Conservation (phyloP, 805 yeast genomes). For the Candida coleopterorum region DNA sequence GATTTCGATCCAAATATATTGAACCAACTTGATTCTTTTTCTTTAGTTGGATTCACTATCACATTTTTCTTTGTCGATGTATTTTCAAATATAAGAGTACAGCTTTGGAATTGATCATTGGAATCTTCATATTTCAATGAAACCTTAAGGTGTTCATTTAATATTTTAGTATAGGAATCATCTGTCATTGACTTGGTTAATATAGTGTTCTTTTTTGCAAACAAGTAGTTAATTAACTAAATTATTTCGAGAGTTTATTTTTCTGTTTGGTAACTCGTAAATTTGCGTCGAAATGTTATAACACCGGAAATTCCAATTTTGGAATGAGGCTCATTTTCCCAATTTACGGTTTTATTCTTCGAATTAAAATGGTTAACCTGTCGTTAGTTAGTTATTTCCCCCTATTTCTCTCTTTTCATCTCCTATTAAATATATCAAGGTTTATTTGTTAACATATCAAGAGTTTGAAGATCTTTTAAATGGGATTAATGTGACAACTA, state of each 20-base stretch:
- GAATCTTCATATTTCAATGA: slow-evolving; percentile 14
- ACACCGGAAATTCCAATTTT: no score
- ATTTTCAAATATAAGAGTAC: slow-evolving; percentile 20
- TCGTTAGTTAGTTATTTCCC: no score
- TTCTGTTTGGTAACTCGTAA: not conserved
- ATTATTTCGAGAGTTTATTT: slow-evolving; percentile 2
- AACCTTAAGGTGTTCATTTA: slow-evolving; percentile 19
- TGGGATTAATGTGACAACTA: no score
- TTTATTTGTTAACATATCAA: no score
- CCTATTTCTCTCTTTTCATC: no score
- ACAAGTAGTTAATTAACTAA: not conserved
- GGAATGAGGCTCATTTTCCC: no score
- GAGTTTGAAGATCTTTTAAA: no score
- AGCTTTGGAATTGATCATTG: slow-evolving; percentile 11
- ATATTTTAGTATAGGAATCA: slow-evolving; percentile 14
- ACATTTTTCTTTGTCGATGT: slow-evolving; percentile 12
- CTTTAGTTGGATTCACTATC: slow-evolving; percentile 7
- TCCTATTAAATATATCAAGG: no score
- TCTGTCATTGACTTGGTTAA: not conserved
- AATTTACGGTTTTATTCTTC: no score
- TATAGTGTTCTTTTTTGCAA: not conserved
- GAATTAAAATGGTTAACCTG: no score
- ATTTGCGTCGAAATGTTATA: no score
- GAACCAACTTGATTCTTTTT: slow-evolving; percentile 14
- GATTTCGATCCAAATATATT: slow-evolving; percentile 11